Evolutionary conservation across 345 rosid genomes (phyloP).

Genomic region (Sonneratia alba): DNA sequence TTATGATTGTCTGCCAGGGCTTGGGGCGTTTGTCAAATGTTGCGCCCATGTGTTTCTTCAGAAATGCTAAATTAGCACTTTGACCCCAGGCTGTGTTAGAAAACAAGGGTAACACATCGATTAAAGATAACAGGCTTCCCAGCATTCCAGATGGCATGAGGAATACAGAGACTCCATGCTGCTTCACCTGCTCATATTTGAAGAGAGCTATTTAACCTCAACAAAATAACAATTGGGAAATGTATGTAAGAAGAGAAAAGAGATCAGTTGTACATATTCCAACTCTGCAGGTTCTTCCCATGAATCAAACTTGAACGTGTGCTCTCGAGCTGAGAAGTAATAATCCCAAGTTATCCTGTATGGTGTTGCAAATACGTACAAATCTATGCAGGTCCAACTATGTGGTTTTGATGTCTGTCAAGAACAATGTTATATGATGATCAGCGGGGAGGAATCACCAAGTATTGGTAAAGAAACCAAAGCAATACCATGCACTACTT

Average conservation of each 20-base stretch:
- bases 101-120: conserved; percentile 87
- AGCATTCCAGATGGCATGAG: conserved; percentile 98
- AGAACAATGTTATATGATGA: neutral
- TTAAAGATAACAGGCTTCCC: conserved; percentile 75
- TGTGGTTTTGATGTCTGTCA: conserved; percentile 76
- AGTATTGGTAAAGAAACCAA: neutral
- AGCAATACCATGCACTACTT: neutral
- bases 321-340: conserved; percentile 75
- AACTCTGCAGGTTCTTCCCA: conserved; percentile 91
- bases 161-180: conserved; percentile 89
- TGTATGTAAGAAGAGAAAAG: conserved; percentile 8
- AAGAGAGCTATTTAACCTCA: conserved; percentile 8
- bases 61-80: conserved; percentile 79
- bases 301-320: conserved; percentile 62
- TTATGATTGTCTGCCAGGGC: conserved; percentile 58
- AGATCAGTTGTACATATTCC: conserved; percentile 58
- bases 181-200: conserved; percentile 56
- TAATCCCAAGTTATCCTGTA: conserved; percentile 95
- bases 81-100: conserved; percentile 93
- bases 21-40: conserved; percentile 69
- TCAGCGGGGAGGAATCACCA: neutral
- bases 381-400: conserved; percentile 96
- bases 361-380: conserved; percentile 96
- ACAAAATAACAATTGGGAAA: neutral
- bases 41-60: conserved; percentile 88